Evolutionary conservation across 306 rosid genomes (phyloP).

Genomic region (Gastrolobium bilobum): DNA sequence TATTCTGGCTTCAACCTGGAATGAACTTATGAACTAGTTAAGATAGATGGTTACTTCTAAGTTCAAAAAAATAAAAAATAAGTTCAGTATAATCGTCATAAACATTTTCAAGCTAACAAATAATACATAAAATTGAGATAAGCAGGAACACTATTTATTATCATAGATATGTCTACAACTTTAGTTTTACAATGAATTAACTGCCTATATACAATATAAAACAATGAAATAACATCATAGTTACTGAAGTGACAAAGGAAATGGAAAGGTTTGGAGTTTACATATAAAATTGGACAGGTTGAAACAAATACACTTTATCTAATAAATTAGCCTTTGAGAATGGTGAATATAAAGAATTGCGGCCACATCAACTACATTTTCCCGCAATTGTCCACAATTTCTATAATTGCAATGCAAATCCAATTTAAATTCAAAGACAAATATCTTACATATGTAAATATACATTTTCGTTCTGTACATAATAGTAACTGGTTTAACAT

Average conservation of each 20-base stretch:
- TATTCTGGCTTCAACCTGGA: not conserved
- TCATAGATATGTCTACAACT: not conserved
- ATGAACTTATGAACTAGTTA: conserved; percentile 1
- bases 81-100: conserved; percentile 18
- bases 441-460: not conserved
- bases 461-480: not conserved
- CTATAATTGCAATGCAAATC: not conserved
- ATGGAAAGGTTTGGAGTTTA: conserved; percentile 37
- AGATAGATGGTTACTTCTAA: conserved; percentile 29
- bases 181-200: conserved; percentile 35
- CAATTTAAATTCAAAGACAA: not conserved
- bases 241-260: conserved; percentile 39
- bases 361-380: not conserved
- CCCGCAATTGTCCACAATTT: not conserved
- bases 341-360: not conserved
- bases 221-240: conserved; percentile 37
- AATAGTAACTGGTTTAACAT: not conserved
- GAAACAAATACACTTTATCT: not conserved
- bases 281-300: not conserved
- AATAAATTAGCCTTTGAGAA: not conserved
- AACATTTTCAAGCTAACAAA: conserved; percentile 3
- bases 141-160: not conserved
- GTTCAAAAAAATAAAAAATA: conserved; percentile 44
- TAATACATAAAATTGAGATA: conserved; percentile 12
- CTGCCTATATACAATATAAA: conserved; percentile 8